Conservation (phyloP, 2,329 filamentous ascomycete species). For the Ophiostoma ips region DNA sequence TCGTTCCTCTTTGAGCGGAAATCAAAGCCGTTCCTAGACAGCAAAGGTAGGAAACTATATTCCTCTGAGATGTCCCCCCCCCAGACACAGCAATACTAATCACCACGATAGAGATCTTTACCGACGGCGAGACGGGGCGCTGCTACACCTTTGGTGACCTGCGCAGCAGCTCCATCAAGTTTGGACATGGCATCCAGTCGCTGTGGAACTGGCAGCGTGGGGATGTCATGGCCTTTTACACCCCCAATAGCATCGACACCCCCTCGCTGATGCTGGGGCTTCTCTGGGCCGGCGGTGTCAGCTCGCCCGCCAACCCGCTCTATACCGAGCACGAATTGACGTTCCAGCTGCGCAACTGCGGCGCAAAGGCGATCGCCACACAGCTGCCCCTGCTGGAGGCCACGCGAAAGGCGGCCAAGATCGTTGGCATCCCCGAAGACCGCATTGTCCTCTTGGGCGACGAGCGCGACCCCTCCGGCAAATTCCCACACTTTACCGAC, state of each 20-base stretch:
- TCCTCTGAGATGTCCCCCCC: too few species aligned
- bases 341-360: slow-evolving; percentile 68
- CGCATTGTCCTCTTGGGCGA: slow-evolving; percentile 67
- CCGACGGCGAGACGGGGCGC: slow-evolving; percentile 55
- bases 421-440: slow-evolving; percentile 56
- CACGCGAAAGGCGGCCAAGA: slow-evolving; percentile 52
- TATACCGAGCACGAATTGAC: slow-evolving; percentile 76
- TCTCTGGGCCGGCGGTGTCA: slow-evolving; percentile 68
- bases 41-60: slow-evolving; percentile 44
- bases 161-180: slow-evolving; percentile 52
- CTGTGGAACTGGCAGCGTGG: slow-evolving; percentile 67
- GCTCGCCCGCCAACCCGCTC: slow-evolving; percentile 77
- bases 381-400: slow-evolving; percentile 51
- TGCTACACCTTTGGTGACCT: slow-evolving; percentile 59
- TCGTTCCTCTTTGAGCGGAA: slow-evolving; percentile 60
- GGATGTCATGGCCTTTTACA: slow-evolving; percentile 70
- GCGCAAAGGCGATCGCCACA: slow-evolving; percentile 62
- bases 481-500: slow-evolving; percentile 57
- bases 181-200: slow-evolving; percentile 65
- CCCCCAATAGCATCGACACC: slow-evolving; percentile 77
- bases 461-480: slow-evolving; percentile 40
- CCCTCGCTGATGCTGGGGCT: slow-evolving; percentile 63
- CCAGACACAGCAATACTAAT: background rate
- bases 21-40: slow-evolving; percentile 50
- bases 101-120: slow-evolving; percentile 51